Evolutionary conservation across 306 rosid genomes (phyloP).

Genomic region (Cicer bijugum): DNA sequence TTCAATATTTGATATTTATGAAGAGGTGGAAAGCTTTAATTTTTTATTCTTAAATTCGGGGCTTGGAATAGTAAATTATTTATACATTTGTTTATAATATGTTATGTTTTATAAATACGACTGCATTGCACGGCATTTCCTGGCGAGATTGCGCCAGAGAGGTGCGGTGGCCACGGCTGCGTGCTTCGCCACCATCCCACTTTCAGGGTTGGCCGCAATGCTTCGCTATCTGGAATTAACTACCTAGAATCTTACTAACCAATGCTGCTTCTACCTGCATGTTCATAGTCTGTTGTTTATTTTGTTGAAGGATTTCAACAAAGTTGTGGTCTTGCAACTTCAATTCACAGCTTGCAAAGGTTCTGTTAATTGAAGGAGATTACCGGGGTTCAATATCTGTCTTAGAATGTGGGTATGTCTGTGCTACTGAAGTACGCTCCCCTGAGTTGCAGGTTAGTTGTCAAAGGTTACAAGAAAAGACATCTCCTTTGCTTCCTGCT

Average conservation of each 20-base stretch:
- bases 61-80: not conserved
- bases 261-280: not conserved
- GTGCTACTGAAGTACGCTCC: slow-evolving; percentile 69
- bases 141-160: too few relatives aligned
- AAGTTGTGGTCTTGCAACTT: slow-evolving; percentile 96
- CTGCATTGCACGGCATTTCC: not conserved
- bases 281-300: slow-evolving; percentile 41
- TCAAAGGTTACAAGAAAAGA: slow-evolving; percentile 15
- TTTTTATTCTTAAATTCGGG: not conserved
- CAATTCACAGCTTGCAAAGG: slow-evolving; percentile 96
- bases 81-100: not conserved
- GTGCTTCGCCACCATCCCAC: too few relatives aligned
- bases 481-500: slow-evolving; percentile 41
- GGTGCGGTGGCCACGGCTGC: too few relatives aligned
- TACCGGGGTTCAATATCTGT: slow-evolving; percentile 75
- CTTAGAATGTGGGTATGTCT: slow-evolving; percentile 71
- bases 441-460: slow-evolving; percentile 84
- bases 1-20: slow-evolving; percentile 36
- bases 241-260: not conserved
- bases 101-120: not conserved
- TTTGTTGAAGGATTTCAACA: slow-evolving; percentile 67
- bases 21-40: not conserved
- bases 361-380: slow-evolving; percentile 88
- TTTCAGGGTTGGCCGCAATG: too few relatives aligned
- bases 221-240: too few relatives aligned